A percentile compares a stretch with the other conserved stretches of the same genome.
phyloP scores from a whole-genome alignment of 306 rosid species.

The Acacia acuminata region DNA sequence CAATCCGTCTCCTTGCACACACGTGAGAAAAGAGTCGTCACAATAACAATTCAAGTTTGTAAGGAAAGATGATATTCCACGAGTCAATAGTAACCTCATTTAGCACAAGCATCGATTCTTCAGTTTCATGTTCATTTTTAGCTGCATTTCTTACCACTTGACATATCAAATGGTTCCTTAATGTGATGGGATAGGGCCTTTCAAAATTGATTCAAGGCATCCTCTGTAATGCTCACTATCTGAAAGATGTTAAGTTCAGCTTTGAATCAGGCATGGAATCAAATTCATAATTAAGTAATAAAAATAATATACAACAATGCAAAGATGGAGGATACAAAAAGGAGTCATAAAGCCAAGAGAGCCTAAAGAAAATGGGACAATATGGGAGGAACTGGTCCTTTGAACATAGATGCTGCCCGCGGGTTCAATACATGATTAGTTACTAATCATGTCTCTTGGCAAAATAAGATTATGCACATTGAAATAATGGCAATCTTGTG shows the following conservation, averaged over 20 bases:
- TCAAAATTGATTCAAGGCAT: constrained; percentile 70
- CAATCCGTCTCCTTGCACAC: constrained; percentile 96
- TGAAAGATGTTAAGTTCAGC: constrained; percentile 63
- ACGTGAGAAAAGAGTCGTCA: constrained; percentile 82
- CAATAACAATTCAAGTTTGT: constrained; percentile 93
- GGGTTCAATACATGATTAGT: constrained; percentile 28
- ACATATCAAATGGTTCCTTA: constrained; percentile 85
- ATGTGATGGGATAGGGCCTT: constrained; percentile 87
- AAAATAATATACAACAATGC: constrained; percentile 4
- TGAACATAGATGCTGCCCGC: constrained; percentile 99
- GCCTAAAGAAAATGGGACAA: constrained; percentile 92
- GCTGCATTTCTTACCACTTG: constrained; percentile 83
- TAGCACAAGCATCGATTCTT: constrained; percentile 83
- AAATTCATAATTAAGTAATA: not conserved
- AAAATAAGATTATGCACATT: not conserved
- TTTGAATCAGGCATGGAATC: constrained; percentile 25
- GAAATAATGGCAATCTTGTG: constrained; percentile 15
- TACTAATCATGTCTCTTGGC: not conserved
- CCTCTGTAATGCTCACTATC: constrained; percentile 85
- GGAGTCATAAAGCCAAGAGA: constrained; percentile 98
- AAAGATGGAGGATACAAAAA: constrained; percentile 78
- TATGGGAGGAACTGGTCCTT: constrained; percentile 94
- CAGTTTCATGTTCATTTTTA: constrained; percentile 74
- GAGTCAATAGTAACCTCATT: constrained; percentile 96
- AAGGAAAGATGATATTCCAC: constrained; percentile 93